phyloP scores from a whole-genome alignment of 2,329 filamentous ascomycete species.

The Pestalotiopsis sp. region DNA sequence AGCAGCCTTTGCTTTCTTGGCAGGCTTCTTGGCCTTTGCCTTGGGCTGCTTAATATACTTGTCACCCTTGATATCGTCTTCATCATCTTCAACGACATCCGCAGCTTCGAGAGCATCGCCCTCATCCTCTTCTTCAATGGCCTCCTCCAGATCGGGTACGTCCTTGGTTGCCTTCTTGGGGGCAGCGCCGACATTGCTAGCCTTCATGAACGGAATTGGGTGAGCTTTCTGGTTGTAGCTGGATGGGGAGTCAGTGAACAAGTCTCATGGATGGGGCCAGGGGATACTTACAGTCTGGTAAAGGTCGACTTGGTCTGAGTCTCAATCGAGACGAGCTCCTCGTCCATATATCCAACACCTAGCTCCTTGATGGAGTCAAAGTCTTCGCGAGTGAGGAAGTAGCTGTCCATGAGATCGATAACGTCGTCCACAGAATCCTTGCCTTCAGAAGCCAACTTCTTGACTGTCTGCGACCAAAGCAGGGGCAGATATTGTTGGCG shows the following conservation, averaged over 20 bases:
- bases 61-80: constrained; percentile 84
- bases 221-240: constrained; percentile 88
- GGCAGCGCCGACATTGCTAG: constrained; percentile 70
- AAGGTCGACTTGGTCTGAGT: constrained; percentile 86
- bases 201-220: constrained; percentile 95
- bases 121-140: constrained; percentile 88
- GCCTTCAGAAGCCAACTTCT: constrained; percentile 74
- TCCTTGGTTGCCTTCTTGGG: constrained; percentile 74
- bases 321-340: constrained; percentile 77
- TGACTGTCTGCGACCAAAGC: constrained; percentile 80
- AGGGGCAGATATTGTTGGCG: constrained; percentile 92
- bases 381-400: constrained; percentile 92
- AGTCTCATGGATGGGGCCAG: not conserved
- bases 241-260: constrained; percentile 20
- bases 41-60: constrained; percentile 96
- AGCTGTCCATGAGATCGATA: constrained; percentile 96
- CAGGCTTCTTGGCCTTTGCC: constrained; percentile 61
- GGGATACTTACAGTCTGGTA: constrained; percentile 75
- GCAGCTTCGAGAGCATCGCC: constrained; percentile 61
- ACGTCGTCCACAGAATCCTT: constrained; percentile 81
- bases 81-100: constrained; percentile 72
- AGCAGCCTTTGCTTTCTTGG: constrained; percentile 39
- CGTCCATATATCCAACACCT: constrained; percentile 81
- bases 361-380: constrained; percentile 92
- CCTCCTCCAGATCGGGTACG: constrained; percentile 92